Conservation (phyloP, 441 rosid species). For the Eruca vesicaria region DNA sequence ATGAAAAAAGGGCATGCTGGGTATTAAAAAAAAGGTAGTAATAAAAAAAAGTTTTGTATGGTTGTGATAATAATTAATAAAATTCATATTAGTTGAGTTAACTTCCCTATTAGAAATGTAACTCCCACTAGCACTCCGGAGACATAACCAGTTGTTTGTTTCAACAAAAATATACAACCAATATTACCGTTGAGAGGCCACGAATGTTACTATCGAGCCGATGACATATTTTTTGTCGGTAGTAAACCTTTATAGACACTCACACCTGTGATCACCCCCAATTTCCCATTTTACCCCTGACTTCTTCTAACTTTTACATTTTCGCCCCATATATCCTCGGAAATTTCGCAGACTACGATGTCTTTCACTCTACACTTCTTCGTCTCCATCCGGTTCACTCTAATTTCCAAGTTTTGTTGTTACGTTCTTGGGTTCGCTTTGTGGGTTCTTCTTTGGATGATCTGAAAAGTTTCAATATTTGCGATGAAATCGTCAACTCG, state of each 20-base stretch:
- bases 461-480: too few species aligned
- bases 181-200: conserved; percentile 4
- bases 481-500: conserved; percentile 90
- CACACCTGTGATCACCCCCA: background rate
- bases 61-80: too few species aligned
- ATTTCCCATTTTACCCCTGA: conserved; percentile 33
- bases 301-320: background rate
- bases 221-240: background rate
- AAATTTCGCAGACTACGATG: conserved; percentile 2
- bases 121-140: too few species aligned
- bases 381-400: conserved; percentile 15
- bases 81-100: too few species aligned
- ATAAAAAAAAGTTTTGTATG: too few species aligned
- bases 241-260: too few species aligned
- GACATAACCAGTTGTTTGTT: too few species aligned
- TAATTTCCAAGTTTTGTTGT: too few species aligned
- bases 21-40: too few species aligned
- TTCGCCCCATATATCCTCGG: conserved; percentile 10
- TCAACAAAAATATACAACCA: too few species aligned
- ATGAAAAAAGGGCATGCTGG: too few species aligned
- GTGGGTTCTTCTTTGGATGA: conserved; percentile 21
- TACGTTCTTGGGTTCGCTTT: background rate
- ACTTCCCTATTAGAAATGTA: too few species aligned
- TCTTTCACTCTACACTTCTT: conserved; percentile 19
- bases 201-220: background rate